Evolutionary conservation across 257 asterid genomes (phyloP), one percentile per base, ranked within the genome.

Genomic region (Apocynum venetum): DNA sequence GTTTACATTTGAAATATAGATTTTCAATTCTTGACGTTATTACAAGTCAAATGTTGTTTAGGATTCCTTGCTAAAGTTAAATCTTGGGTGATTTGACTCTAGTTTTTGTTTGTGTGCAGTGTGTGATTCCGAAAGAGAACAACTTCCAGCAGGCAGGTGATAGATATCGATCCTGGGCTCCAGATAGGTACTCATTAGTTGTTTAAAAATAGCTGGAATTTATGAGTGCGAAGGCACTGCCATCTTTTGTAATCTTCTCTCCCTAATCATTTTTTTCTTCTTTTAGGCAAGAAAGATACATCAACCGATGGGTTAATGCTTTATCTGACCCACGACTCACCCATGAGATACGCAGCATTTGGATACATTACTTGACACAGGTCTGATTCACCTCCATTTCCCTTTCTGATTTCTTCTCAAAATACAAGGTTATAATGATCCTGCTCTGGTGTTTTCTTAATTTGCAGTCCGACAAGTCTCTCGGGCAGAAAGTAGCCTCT

Each of bases 401-500:
- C 15, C 17, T 73, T 19, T 44, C 6, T 44, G 6, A 7, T 15
- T 20, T 25, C 31, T 25, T 25, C 31, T 25, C 31, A 25, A 25
- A 25, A 25, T 25, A 25, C 31, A 25, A 25, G 31, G 31, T 25
- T 25, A 25, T 25, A 25, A 25, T 25, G 31, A 25, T 25, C 31
- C 31, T 25, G 31, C 31, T 25, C 31, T 25, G 31, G 31, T 25
- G 31, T 25, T 25, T 25, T 25, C 31, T 25, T 25, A 25, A 25
- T 0, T 4, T 75, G 82, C 87, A 92, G 97, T 92, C 90, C 1
- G 96, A 92, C 86, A 89, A 80, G 79, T 87, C 92, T 64, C 95
- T 91, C 2, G 92, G 96, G 40, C 95, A 89, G 91, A 91, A 91
- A 83, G 73, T 91, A 4, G 90, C 96, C 0, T 86, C 96, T 43